Evolutionary conservation across 257 asterid genomes (phyloP).

Genomic region (Solanum commersonii): DNA sequence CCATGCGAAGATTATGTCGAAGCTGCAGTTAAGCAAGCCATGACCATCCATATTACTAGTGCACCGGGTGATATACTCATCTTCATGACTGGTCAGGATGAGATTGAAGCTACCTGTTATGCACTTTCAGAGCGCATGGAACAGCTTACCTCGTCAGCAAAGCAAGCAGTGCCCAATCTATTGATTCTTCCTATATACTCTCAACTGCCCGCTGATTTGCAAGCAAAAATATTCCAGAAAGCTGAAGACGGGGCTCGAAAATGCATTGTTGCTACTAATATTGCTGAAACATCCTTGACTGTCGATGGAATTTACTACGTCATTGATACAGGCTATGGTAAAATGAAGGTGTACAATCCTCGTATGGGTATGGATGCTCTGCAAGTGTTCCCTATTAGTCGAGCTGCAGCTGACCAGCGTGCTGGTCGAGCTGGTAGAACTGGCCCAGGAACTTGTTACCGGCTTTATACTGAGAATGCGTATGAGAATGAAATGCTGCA

Average conservation of each 20-base stretch:
- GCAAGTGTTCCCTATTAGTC: slow-evolving; percentile 92
- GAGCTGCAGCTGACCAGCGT: slow-evolving; percentile 96
- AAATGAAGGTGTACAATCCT: slow-evolving; percentile 90
- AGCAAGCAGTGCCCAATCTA: slow-evolving; percentile 71
- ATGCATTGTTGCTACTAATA: slow-evolving; percentile 92
- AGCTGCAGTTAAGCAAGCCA: slow-evolving; percentile 92
- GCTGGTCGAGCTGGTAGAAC: slow-evolving; percentile 99
- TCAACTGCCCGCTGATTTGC: slow-evolving; percentile 95
- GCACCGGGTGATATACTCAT: slow-evolving; percentile 94
- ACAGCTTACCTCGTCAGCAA: slow-evolving; percentile 53
- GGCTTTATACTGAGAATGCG: slow-evolving; percentile 80
- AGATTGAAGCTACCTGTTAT: slow-evolving; percentile 92
- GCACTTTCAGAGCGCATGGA: slow-evolving; percentile 93
- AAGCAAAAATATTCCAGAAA: slow-evolving; percentile 84
- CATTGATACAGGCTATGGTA: slow-evolving; percentile 86
- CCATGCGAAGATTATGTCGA: slow-evolving; percentile 98
- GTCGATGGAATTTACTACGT: slow-evolving; percentile 92
- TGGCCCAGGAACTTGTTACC: slow-evolving; percentile 96
- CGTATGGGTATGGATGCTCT: slow-evolving; percentile 99
- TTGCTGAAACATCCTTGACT: slow-evolving; percentile 93
- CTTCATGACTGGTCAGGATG: slow-evolving; percentile 99
- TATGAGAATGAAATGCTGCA: slow-evolving; percentile 82
- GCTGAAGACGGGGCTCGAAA: slow-evolving; percentile 96
- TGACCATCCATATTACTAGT: slow-evolving; percentile 88
- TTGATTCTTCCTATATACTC: slow-evolving; percentile 93